These are phyloP conservation scores for Brettanomyces naardenensis DNA, from an alignment of 805 yeast genomes.

Conservation along the genomic window DNA sequence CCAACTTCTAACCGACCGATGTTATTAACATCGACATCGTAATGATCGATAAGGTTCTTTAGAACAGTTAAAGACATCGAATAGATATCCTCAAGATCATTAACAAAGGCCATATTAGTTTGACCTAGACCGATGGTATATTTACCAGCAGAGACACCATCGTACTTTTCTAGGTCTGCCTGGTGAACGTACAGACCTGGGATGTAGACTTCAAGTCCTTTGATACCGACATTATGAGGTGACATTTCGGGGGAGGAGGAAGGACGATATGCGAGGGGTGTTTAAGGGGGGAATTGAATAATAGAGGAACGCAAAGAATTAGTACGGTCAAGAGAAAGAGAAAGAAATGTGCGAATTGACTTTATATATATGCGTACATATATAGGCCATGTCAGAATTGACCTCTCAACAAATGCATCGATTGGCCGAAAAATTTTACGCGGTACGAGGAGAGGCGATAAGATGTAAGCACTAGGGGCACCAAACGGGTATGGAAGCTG, in stretches of 20 bases:
- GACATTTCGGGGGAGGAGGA: constrained; percentile 33
- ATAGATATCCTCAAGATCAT: constrained; percentile 95
- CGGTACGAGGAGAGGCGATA: no score
- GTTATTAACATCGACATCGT: constrained; percentile 69
- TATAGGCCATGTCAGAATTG: no score
- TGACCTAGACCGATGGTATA: constrained; percentile 98
- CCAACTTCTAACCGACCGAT: constrained; percentile 98
- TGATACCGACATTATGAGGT: constrained; percentile 86
- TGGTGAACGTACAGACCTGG: constrained; percentile 85
- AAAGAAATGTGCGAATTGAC: background rate
- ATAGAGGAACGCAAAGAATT: no score
- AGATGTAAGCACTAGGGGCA: no score
- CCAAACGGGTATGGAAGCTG: no score
- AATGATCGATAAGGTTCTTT: constrained; percentile 66
- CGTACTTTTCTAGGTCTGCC: constrained; percentile 75
- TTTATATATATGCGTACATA: no score
- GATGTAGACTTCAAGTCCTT: constrained; percentile 88
- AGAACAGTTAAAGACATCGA: constrained; percentile 89
- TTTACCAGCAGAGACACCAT: constrained; percentile 87
- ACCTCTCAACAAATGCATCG: no score
- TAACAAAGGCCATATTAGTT: constrained; percentile 95
- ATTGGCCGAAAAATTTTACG: no score
- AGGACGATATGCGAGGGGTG: no score
- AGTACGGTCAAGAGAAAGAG: no score
- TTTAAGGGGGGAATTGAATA: background rate